phyloP scores from a whole-genome alignment of 2,329 filamentous ascomycete genomes.

The Sphaerulina vaccinii region DNA sequence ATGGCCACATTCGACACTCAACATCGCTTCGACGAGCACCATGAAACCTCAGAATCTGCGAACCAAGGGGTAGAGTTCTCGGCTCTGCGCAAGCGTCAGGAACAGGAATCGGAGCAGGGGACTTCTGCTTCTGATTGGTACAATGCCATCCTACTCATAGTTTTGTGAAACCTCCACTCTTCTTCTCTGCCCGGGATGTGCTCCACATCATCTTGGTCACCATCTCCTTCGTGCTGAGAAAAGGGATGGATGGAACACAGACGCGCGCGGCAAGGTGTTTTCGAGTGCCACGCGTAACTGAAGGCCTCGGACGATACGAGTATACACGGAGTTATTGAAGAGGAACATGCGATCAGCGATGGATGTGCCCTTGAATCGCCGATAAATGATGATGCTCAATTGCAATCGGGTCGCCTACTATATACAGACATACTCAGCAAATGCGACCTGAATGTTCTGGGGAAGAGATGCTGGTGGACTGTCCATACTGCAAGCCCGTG shows the following conservation, averaged over 20 bases:
- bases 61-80: neutral
- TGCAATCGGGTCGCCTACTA: neutral
- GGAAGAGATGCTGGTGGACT: neutral
- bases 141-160: neutral
- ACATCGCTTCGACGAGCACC: neutral
- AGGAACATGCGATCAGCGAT: neutral
- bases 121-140: neutral
- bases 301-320: neutral
- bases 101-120: neutral
- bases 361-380: neutral
- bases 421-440: neutral
- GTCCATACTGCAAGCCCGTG: neutral
- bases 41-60: neutral
- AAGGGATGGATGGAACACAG: no score
- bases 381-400: slow-evolving; percentile 1
- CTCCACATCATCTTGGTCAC: neutral
- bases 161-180: neutral
- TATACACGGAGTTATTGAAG: neutral
- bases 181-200: neutral
- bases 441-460: neutral
- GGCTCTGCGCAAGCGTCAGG: neutral
- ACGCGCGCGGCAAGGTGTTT: neutral
- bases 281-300: neutral
- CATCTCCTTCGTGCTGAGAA: neutral
- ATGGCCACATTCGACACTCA: neutral